Base-by-base conservation (phyloP, 305 asterid genomes). In the Galium porrigens region DNA sequence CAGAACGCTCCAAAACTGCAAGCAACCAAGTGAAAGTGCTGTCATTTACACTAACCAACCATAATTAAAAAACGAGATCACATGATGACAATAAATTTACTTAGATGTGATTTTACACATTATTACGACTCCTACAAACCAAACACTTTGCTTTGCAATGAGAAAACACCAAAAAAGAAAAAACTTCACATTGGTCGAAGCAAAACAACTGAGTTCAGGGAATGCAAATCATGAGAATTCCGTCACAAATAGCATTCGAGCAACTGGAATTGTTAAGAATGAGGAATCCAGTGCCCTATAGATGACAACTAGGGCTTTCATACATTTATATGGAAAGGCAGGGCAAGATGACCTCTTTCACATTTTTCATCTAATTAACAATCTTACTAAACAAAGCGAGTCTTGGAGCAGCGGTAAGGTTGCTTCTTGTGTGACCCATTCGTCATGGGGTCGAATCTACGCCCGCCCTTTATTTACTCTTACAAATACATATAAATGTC, bases 1-100 rank as follows among this genome's bases (percentile, higher is more conserved):
- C 78, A 90, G 83, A 76, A 84, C 96, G 77, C 77, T 84, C 99
- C 99, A 94, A 77, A 90, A 90, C 99, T 94, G 83, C 82, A 87
- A 69, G 51, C 42, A 74, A 67, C 46, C 30, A 67, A 63, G 62
- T 10, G 61, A 70, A 70, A 3, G 32, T 11, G 33, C 22, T 20
- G n/a, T 76, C 44, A 78, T 57, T 59, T 41, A 68, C 60, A 32
- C 37, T 59, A 57, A 58, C 53, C 64, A 49, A 36, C 3, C 4
- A 57, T 4, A 12, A 54, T 20, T 49, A 5, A 66, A 58, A 60
- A 22, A 10, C 34, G 2, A 34, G 18, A 17, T 15, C 11, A 12
- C 37, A 12, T 4, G 8, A 44, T 3, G 36, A 36, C 51, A 36
- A 58, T 12, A 48, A 17, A 15, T 37, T 1, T 37, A 6, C 44